Base-by-base conservation (phyloP, 768 basidiomycete species). In the Symmetrospora coprosmae region DNA sequence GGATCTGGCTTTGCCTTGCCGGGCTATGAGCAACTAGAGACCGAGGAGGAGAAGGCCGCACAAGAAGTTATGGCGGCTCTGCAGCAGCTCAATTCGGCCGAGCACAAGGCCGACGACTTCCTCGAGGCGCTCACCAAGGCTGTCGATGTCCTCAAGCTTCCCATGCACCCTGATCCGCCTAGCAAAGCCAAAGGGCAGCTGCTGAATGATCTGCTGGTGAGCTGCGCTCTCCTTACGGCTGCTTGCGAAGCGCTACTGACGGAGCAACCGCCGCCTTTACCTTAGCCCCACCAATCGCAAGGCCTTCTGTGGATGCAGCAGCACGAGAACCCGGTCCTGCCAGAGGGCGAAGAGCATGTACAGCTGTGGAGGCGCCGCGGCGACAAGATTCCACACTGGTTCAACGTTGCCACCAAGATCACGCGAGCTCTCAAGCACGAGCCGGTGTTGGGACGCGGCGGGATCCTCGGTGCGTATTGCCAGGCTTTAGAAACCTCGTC, bases 391-490 rank as follows among this genome's bases (percentile, higher is more conserved):
- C 39, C 35, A 5, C 19, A 43, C 68, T 88, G 82, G 68, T 81
- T 80, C 69, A 87, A 88, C 64, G 82, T 91, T 59, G 87, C 84
- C 0, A 90, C 90, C 0, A 84, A 83, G 65, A 83, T 81, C 13
- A 86, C 85, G 19, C 86, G 86, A 69, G 75, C 78, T 52, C 73
- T 73, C 0, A 64, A 58, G 9, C 63, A 60, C 13, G 68, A 76
- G 1, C 88, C 88, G 2, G 65, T 66, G 0, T 78, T 91, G 21
- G 87, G 87, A 9, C 76, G 82, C 67, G 39, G 34, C 19, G 50
- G 25, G 14, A 34, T 61, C 19, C 16, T 61, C 16, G 41, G n/a
- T n/a, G n/a, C n/a, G n/a, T n/a, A n/a, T n/a, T n/a, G n/a, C n/a
- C n/a, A n/a, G n/a, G n/a, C n/a, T n/a, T n/a, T n/a, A n/a, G n/a